Conservation (phyloP, 257 asterid species). For the Buddleja alternifolia region DNA sequence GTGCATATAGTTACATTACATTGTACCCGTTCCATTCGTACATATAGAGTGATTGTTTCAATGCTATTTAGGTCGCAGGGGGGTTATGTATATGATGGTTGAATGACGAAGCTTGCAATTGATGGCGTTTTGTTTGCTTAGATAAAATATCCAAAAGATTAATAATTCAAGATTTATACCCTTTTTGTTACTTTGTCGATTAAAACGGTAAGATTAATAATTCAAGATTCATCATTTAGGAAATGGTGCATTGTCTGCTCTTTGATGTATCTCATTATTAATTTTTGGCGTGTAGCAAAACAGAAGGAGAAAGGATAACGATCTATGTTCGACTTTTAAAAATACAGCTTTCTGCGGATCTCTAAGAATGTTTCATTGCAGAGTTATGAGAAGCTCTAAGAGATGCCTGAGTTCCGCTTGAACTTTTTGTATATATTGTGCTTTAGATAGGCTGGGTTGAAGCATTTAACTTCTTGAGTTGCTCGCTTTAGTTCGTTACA, state of each 20-base stretch:
- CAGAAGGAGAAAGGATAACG: conserved; percentile 7
- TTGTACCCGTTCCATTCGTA: background rate
- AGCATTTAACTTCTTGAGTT: background rate
- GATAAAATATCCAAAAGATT: background rate
- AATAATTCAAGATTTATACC: background rate
- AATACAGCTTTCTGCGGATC: background rate
- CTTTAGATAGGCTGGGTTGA: conserved; percentile 3
- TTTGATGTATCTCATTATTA: background rate
- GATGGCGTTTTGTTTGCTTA: background rate
- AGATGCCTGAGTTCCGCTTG: background rate
- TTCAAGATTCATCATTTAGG: background rate
- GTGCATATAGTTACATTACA: background rate
- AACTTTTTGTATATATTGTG: conserved; percentile 17
- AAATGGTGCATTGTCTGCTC: background rate
- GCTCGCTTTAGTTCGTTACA: conserved; percentile 5
- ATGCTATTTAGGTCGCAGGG: background rate
- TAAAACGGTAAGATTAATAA: background rate
- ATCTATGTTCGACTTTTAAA: background rate
- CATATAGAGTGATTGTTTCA: background rate
- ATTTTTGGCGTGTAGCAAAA: background rate
- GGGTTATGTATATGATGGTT: conserved; percentile 2
- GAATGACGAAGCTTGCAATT: background rate
- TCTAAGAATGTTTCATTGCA: background rate
- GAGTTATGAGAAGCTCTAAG: background rate
- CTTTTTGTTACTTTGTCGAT: background rate